Conservation (phyloP, 129 eudicot species). For the Chrysanthemum makinoi region DNA sequence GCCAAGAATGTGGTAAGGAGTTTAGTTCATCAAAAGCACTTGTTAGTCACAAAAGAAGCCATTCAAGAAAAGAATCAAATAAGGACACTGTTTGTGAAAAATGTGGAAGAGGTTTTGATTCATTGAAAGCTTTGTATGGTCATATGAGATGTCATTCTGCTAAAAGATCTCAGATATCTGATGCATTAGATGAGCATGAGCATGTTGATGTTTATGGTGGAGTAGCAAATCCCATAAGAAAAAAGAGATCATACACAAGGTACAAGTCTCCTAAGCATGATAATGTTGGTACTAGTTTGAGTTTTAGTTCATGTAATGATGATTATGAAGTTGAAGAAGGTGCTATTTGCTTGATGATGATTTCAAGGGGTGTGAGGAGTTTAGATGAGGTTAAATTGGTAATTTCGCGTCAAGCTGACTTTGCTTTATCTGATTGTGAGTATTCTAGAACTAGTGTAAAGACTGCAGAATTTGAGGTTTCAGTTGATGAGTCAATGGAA, state of each 20-base stretch:
- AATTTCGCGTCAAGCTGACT: slow-evolving; percentile 26
- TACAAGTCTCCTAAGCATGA: slow-evolving; percentile 44
- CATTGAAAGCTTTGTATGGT: slow-evolving; percentile 76
- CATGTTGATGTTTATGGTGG: slow-evolving; percentile 25
- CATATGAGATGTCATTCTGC: slow-evolving; percentile 73
- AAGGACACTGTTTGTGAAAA: slow-evolving; percentile 38
- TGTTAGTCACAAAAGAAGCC: slow-evolving; percentile 54
- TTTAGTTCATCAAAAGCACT: slow-evolving; percentile 54
- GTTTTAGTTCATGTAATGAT: slow-evolving; percentile 31
- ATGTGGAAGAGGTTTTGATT: slow-evolving; percentile 71
- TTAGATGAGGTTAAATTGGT: slow-evolving; percentile 32
- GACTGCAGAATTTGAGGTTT: slow-evolving; percentile 35
- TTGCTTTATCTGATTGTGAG: slow-evolving; percentile 27
- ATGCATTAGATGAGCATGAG: slow-evolving; percentile 27
- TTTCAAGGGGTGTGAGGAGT: slow-evolving; percentile 56
- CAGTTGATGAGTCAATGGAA: slow-evolving; percentile 32
- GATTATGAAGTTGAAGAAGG: slow-evolving; percentile 46
- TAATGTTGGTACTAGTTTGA: slow-evolving; percentile 16
- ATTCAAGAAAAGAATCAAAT: slow-evolving; percentile 35
- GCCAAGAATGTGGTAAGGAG: slow-evolving; percentile 57
- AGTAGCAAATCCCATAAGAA: slow-evolving; percentile 37
- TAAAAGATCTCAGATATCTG: slow-evolving; percentile 35
- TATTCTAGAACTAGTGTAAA: slow-evolving; percentile 19
- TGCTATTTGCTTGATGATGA: slow-evolving; percentile 68
- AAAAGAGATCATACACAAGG: slow-evolving; percentile 61